Evolutionary conservation across 1,284 basidiomycete species (phyloP).

Genomic region (Grifola frondosa): DNA sequence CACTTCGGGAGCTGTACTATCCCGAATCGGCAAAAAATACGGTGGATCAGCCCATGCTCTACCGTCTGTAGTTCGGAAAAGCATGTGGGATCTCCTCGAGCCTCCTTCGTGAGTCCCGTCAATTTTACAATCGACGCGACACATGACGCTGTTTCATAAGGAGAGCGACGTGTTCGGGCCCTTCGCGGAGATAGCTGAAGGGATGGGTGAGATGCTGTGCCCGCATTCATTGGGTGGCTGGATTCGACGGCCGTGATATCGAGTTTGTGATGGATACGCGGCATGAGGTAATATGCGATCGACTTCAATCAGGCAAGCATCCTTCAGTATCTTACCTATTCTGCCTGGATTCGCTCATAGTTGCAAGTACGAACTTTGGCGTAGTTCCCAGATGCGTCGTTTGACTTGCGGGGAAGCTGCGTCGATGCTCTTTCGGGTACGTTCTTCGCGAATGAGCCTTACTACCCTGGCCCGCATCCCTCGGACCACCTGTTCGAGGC

Average conservation of each 20-base stretch:
- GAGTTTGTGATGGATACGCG: conserved; percentile 33
- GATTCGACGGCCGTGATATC: conserved; percentile 33
- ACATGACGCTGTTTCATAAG: conserved; percentile 16
- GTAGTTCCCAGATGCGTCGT: no score
- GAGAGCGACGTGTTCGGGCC: conserved; percentile 4
- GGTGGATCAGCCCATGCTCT: conserved; percentile 7
- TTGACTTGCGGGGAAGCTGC: conserved; percentile 7
- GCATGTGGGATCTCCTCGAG: not conserved
- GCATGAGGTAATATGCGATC: conserved; percentile 23
- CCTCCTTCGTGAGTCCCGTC: conserved; percentile 13
- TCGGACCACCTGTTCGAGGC: conserved; percentile 22
- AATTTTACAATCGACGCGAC: conserved; percentile 23
- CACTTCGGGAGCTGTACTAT: conserved; percentile 1
- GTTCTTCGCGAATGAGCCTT: conserved; percentile 34
- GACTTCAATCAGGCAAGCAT: conserved; percentile 36
- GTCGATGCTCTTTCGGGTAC: conserved; percentile 25
- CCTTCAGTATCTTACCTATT: no score
- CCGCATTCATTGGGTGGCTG: conserved; percentile 25
- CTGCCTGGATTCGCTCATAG: no score
- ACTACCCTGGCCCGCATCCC: conserved; percentile 31
- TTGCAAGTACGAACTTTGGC: no score
- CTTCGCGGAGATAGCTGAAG: conserved; percentile 24
- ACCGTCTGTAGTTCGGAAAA: conserved; percentile 22
- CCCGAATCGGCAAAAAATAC: not conserved
- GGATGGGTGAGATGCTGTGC: conserved; percentile 34